Conservation (phyloP, 352 stramenopile species). For the Globisporangium okanoganense region DNA sequence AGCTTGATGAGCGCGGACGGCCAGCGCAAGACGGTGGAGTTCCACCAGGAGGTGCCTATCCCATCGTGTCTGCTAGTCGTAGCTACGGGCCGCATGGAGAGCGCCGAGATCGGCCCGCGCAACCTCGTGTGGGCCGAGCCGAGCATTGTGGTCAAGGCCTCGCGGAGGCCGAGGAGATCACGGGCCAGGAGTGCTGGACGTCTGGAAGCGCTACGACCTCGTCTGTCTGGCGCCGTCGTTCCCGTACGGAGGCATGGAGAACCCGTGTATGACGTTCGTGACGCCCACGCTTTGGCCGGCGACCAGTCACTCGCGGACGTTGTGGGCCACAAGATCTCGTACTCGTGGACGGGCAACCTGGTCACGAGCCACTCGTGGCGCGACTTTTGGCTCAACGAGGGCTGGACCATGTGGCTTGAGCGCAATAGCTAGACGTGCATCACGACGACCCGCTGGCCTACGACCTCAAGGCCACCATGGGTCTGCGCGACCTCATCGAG, state of each 20-base stretch:
- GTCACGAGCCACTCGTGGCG: conserved; percentile 96
- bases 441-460: conserved; percentile 34
- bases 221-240: conserved; percentile 95
- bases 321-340: conserved; percentile 96
- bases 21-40: conserved; percentile 5
- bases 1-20: not conserved
- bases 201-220: conserved; percentile 97
- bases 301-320: conserved; percentile 95
- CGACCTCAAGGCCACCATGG: conserved; percentile 56
- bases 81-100: conserved; percentile 89
- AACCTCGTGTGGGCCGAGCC: conserved; percentile 93
- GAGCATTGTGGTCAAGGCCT: conserved; percentile 88
- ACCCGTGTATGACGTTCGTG: conserved; percentile 93
- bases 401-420: conserved; percentile 97
- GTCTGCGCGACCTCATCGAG: conserved; percentile 35
- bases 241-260: conserved; percentile 82
- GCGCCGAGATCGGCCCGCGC: conserved; percentile 86
- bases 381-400: conserved; percentile 99
- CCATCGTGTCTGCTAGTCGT: conserved; percentile 95
- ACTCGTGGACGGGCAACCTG: conserved; percentile 97
- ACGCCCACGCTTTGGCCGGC: conserved; percentile 95
- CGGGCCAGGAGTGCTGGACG: conserved; percentile 89
- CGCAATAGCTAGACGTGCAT: conserved; percentile 92
- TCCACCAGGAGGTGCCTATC: conserved; percentile 90
- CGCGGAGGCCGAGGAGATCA: conserved; percentile 90